A percentile compares a stretch with the other conserved stretches of the same genome.
Conservation (phyloP, 208 protist genomes). For the Wallacemonas sp. region DNA sequence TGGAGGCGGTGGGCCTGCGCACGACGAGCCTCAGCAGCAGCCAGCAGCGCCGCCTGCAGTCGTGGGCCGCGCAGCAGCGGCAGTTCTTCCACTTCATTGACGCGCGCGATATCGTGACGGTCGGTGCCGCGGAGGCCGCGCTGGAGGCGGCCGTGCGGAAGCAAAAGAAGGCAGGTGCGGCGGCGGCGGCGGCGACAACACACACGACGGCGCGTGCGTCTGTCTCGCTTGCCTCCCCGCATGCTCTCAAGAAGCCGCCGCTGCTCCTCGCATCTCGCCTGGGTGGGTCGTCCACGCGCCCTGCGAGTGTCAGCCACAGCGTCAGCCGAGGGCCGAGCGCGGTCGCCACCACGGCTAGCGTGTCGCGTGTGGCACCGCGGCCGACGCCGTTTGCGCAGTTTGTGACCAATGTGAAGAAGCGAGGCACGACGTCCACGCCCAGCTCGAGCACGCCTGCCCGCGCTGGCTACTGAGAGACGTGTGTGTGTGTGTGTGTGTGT, state of each 20-base stretch:
- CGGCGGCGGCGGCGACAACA: too few relatives aligned
- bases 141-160: not conserved
- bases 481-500: not conserved
- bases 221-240: not conserved
- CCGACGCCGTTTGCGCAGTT: not conserved
- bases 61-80: conserved; percentile 50
- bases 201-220: too few relatives aligned
- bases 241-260: not conserved
- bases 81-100: conserved; percentile 76
- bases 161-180: not conserved
- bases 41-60: conserved; percentile 24
- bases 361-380: not conserved
- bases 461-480: not conserved
- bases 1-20: not conserved
- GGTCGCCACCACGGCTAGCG: not conserved
- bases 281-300: not conserved
- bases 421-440: not conserved
- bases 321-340: not conserved
- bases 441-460: not conserved
- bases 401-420: conserved; percentile 12
- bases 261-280: conserved; percentile 1
- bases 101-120: conserved; percentile 40
- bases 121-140: conserved; percentile 14
- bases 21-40: not conserved
- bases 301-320: not conserved